phyloP scores from a whole-genome alignment of 169 alveolate species.

The Theileria sp. region DNA sequence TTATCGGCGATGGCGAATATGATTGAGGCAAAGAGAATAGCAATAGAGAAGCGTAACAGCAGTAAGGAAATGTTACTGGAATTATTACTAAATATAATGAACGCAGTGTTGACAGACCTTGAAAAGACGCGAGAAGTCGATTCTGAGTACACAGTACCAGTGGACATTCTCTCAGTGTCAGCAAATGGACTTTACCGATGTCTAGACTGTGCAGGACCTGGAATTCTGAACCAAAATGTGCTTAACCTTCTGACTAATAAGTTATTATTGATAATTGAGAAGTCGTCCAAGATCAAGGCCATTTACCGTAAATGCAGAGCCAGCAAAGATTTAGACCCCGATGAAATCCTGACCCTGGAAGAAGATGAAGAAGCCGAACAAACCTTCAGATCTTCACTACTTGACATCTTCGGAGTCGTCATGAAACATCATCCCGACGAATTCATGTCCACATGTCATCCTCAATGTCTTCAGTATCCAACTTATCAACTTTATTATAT shows the following conservation, averaged over 20 bases:
- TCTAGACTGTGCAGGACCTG: slow-evolving; percentile 77
- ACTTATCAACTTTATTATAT: too few species aligned
- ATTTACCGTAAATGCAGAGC: slow-evolving; percentile 68
- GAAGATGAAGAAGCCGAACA: slow-evolving; percentile 80
- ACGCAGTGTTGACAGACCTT: slow-evolving; percentile 44
- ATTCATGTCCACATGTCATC: slow-evolving; percentile 74
- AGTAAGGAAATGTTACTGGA: slow-evolving; percentile 68
- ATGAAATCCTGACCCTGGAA: slow-evolving; percentile 70
- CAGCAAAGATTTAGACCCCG: slow-evolving; percentile 75
- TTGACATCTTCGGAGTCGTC: slow-evolving; percentile 76
- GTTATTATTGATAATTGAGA: slow-evolving; percentile 41
- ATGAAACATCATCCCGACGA: slow-evolving; percentile 79
- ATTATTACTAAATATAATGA: slow-evolving; percentile 57
- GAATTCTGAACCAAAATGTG: slow-evolving; percentile 52
- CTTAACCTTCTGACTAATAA: slow-evolving; percentile 42
- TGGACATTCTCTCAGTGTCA: slow-evolving; percentile 70
- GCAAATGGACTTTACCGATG: slow-evolving; percentile 75
- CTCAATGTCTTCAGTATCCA: slow-evolving; percentile 65
- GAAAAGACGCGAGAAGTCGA: slow-evolving; percentile 66
- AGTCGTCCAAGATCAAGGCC: slow-evolving; percentile 53
- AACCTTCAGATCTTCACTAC: slow-evolving; percentile 71
- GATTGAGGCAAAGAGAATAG: slow-evolving; percentile 75
- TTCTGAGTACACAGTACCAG: slow-evolving; percentile 50
- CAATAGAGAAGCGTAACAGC: slow-evolving; percentile 68
- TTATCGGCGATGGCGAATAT: slow-evolving; percentile 79